These are phyloP conservation scores for Citrus mangshanensis DNA, from an alignment of 345 rosid genomes.

Conservation along the genomic window DNA sequence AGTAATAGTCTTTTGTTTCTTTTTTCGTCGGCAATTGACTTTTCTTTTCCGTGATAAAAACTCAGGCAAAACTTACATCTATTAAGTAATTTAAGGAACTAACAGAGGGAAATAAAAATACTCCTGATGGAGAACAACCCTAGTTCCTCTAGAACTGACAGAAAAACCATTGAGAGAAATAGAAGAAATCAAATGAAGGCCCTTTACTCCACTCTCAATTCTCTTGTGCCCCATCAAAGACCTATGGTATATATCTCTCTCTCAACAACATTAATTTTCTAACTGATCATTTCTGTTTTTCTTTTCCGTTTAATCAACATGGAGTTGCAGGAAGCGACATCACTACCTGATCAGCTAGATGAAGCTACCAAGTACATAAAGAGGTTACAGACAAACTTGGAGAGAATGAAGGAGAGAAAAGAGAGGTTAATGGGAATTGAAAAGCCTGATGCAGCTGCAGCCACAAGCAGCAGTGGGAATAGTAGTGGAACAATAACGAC, in stretches of 20 bases:
- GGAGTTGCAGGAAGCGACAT: conserved; percentile 31
- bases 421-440: conserved; percentile 25
- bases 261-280: background rate
- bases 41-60: conserved; percentile 2
- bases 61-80: background rate
- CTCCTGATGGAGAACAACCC: conserved; percentile 36
- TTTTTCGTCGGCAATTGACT: background rate
- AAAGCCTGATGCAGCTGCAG: background rate
- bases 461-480: background rate
- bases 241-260: conserved; percentile 27
- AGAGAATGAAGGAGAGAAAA: conserved; percentile 51
- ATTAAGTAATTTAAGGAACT: background rate
- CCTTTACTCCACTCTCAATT: conserved; percentile 47
- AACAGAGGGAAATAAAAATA: background rate
- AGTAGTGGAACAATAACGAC: background rate
- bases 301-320: background rate
- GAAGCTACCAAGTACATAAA: conserved; percentile 60
- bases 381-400: conserved; percentile 47
- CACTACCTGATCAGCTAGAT: conserved; percentile 55
- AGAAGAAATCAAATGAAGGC: conserved; percentile 66
- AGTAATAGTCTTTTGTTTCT: background rate
- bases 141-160: conserved; percentile 42
- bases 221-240: conserved; percentile 44
- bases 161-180: conserved; percentile 54
- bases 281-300: background rate